Conservation (phyloP, 495 filamentous ascomycete genomes). For the Neurospora sp. region DNA sequence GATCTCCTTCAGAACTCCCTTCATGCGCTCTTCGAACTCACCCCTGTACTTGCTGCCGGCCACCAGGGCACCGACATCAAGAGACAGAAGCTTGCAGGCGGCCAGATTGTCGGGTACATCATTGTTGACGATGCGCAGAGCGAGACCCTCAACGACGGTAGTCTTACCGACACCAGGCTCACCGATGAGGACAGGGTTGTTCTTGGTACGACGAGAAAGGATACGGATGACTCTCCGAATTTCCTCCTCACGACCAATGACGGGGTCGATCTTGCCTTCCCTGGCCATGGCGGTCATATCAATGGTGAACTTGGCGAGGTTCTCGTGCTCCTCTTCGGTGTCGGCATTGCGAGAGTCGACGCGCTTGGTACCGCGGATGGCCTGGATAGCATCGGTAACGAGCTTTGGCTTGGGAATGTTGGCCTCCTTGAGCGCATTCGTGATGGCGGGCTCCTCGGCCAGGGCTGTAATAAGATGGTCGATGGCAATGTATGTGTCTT, state of each 20-base stretch:
- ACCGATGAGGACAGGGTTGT: constrained; percentile 90
- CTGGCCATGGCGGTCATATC: constrained; percentile 92
- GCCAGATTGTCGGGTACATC: constrained; percentile 95
- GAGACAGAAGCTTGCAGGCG: constrained; percentile 81
- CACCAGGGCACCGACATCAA: constrained; percentile 90
- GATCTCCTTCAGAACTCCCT: constrained; percentile 95
- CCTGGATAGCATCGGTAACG: constrained; percentile 74
- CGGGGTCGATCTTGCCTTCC: constrained; percentile 95
- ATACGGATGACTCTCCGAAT: constrained; percentile 91
- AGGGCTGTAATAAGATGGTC: constrained; percentile 85
- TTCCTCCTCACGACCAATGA: constrained; percentile 95
- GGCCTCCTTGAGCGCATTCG: constrained; percentile 65
- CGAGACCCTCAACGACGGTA: constrained; percentile 94
- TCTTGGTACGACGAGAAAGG: constrained; percentile 89
- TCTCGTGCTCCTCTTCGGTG: constrained; percentile 80
- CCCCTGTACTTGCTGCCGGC: constrained; percentile 96
- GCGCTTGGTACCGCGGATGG: constrained; percentile 80
- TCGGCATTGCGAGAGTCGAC: constrained; percentile 95
- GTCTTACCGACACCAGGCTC: constrained; percentile 99
- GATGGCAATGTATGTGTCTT: constrained; percentile 86
- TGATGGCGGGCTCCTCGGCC: constrained; percentile 65
- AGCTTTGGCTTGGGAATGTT: constrained; percentile 89
- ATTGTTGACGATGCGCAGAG: constrained; percentile 85
- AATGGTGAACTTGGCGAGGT: constrained; percentile 92
- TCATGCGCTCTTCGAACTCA: constrained; percentile 98